These are phyloP conservation scores for Acorus gramineus DNA, from an alignment of 106 monocot genomes.

Conservation along the genomic window DNA sequence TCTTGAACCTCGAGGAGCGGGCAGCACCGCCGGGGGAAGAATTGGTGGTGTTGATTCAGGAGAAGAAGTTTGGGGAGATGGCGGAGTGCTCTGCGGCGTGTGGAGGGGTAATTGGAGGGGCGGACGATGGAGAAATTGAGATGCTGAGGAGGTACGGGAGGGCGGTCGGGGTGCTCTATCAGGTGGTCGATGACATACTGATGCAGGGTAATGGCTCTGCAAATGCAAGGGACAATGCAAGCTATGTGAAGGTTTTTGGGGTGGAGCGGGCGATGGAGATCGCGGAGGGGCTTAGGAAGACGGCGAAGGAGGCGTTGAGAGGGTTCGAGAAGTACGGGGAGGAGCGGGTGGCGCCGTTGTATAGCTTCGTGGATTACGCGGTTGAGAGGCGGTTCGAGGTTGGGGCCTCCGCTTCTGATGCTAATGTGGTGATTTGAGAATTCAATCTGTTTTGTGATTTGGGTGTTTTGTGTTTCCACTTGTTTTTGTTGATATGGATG, in stretches of 20 bases:
- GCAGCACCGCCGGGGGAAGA: constrained; percentile 4
- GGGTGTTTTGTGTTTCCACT: too few relatives aligned
- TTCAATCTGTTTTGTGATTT: too few relatives aligned
- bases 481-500: too few relatives aligned
- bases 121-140: constrained; percentile 33
- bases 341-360: constrained; percentile 47
- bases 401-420: constrained; percentile 7
- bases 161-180: constrained; percentile 55
- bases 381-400: constrained; percentile 58
- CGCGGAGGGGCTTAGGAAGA: constrained; percentile 41
- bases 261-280: constrained; percentile 52
- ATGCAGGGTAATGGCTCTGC: constrained; percentile 33
- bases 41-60: constrained; percentile 29
- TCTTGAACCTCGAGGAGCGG: constrained; percentile 34
- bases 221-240: constrained; percentile 73
- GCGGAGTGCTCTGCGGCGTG: constrained; percentile 74
- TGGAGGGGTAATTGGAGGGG: constrained; percentile 61
- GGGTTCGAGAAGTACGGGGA: constrained; percentile 34
- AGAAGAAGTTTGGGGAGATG: constrained; percentile 82
- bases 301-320: constrained; percentile 42
- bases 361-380: constrained; percentile 72
- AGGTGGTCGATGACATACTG: constrained; percentile 60
- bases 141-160: constrained; percentile 60
- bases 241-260: constrained; percentile 46
- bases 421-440: not conserved